Evolutionary conservation across 805 yeast genomes (phyloP), one percentile per base, ranked within the genome.

Genomic region (Pichia heedii): DNA sequence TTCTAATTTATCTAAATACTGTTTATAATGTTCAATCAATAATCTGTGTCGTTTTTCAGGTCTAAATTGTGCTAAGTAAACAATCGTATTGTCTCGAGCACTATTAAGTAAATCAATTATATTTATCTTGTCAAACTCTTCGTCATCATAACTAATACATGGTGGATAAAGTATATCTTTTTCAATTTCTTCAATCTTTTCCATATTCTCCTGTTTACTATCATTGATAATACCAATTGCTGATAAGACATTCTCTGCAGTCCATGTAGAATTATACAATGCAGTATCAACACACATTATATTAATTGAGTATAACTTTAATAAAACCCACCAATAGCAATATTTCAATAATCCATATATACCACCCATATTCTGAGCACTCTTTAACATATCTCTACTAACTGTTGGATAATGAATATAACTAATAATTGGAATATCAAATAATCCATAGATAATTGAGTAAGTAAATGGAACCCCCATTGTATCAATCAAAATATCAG

Each of bases 331-430:
- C 97, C 97, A 93, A 61, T 93, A 93, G 3, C 65, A 35, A 48
- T 69, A 75, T 56, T 77, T 79, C 21, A 68, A 45, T 33, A 61
- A 62, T 13, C 55, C 47, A 51, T 52, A 39, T 46, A 53, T 39
- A 39, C 48, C 41, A 21, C 39, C 24, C 8, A 46, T 40, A 9
- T 33, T 22, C 9, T 24, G 41, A 3, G 44, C 49, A 4, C 45
- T 41, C 3, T 46, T 54, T 34, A 56, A 45, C 99, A 93, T 93
- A 52, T 90, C 97, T 22, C 68, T 63, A 36, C 95, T 94, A 29
- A 93, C 79, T 16, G 89, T 76, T 1, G 99, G 99, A 66, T 84
- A 93, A 64, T 93, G 99, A n/a, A 87, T 85, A 56, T 93, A 93
- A 1, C 96, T 77, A 21, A 83, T 65, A 22, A 93, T 73, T 0